Evolutionary conservation across 306 rosid genomes (phyloP).

Genomic region (Quercus engelmannii): DNA sequence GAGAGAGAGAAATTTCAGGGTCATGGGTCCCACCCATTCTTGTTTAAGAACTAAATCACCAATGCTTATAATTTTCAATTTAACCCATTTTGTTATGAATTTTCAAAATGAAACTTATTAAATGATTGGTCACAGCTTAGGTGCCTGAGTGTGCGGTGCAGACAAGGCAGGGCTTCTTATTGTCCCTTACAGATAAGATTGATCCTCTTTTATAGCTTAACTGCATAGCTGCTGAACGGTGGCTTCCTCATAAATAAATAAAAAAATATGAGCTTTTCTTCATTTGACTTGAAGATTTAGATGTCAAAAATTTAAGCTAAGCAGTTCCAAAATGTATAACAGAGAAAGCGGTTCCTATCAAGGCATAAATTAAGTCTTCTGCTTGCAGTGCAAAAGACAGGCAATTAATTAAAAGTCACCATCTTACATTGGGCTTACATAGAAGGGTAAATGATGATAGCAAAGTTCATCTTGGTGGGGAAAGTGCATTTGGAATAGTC

Average conservation of each 20-base stretch:
- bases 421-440: conserved; percentile 39
- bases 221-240: neutral
- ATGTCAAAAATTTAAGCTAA: neutral
- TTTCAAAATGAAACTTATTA: neutral
- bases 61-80: neutral
- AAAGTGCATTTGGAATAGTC: conserved; percentile 48
- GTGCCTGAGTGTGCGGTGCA: neutral
- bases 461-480: conserved; percentile 49
- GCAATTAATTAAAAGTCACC: conserved; percentile 9
- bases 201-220: neutral
- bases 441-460: conserved; percentile 58
- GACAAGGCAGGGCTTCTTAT: neutral
- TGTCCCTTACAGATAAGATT: neutral
- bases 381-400: neutral
- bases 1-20: neutral
- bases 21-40: neutral
- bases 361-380: neutral
- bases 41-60: neutral
- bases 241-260: neutral
- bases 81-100: neutral
- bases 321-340: neutral
- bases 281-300: neutral
- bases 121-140: neutral
- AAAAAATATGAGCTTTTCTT: neutral
- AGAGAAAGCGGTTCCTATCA: neutral